Base-by-base conservation (phyloP, 176 grass and related monocot genomes). In the Oryza brachyantha region DNA sequence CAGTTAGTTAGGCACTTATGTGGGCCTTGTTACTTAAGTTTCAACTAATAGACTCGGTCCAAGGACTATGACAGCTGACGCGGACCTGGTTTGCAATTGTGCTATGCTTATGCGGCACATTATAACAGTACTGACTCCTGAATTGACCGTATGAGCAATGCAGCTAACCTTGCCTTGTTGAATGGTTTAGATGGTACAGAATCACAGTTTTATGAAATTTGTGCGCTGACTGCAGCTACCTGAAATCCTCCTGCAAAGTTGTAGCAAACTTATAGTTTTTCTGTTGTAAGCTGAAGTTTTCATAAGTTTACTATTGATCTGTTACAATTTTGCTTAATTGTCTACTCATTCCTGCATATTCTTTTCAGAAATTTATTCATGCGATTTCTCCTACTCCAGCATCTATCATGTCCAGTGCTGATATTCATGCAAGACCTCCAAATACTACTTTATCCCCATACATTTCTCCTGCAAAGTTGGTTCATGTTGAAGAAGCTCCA, bases 331-430 rank as follows among this genome's bases (percentile, higher is more conserved):
- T 52, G 19, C 48, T 89, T 76, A 48, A 88, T 88, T 82, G 61
- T 57, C 6, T 82, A 69, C 59, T 78, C 61, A 22, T 88, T 69
- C 64, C 76, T 68, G 27, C 73, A 70, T 64, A 73, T 59, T 61
- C 72, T 89, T 72, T 91, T 66, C 87, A 98, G 90, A 98, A 87
- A 84, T 98, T 93, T 94, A 94, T 94, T 88, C 95, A 98, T 90
- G 95, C 89, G 45, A 94, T 98, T 92, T 90, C 90, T 93, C 95
- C 95, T 86, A 94, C 85, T 80, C 95, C 95, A 78, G 95, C 92
- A 87, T 92, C 95, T 68, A 29, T 57, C 58, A 98, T 98, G 95
- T 92, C 89, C 40, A 68, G 31, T 78, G 42, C 87, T 83, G 95
- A 98, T 66, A 91, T 98, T 76, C 40, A 83, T 40, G 77, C 87